Conservation (phyloP, 2,329 filamentous ascomycete genomes). For the Emmonsiellopsis sp. region DNA sequence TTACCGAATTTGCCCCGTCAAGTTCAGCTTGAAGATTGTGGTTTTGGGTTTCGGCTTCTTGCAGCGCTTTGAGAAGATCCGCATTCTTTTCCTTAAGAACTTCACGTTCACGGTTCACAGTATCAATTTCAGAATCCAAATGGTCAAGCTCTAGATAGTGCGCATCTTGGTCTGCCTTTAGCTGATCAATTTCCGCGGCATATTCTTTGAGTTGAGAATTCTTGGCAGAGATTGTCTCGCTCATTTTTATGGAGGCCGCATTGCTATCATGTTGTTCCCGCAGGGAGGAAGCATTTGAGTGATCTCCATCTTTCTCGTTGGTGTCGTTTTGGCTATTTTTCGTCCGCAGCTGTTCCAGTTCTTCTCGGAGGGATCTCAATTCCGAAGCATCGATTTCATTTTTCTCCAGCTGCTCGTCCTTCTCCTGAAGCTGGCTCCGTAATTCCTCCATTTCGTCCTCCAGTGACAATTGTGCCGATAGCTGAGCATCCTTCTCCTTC, state of each 20-base stretch:
- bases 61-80: slow-evolving; percentile 25
- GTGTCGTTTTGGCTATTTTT: background rate
- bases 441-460: slow-evolving; percentile 8
- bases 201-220: slow-evolving; percentile 28
- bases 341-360: slow-evolving; percentile 7
- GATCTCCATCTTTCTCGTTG: background rate
- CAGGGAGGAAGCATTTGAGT: background rate
- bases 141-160: slow-evolving; percentile 27
- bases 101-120: slow-evolving; percentile 24
- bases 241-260: background rate
- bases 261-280: background rate
- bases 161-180: slow-evolving; percentile 27
- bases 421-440: slow-evolving; percentile 2
- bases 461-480: background rate
- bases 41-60: slow-evolving; percentile 30
- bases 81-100: slow-evolving; percentile 26
- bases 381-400: slow-evolving; percentile 15
- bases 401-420: slow-evolving; percentile 5
- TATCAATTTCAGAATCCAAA: slow-evolving; percentile 26
- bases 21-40: slow-evolving; percentile 28
- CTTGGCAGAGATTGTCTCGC: slow-evolving; percentile 23
- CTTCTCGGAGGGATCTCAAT: slow-evolving; percentile 12
- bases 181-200: slow-evolving; percentile 27
- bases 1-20: slow-evolving; percentile 25
- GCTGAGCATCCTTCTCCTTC: slow-evolving; percentile 16